A percentile compares a stretch with the other conserved stretches of the same genome.
These are phyloP conservation scores for Silene uniflora DNA, from an alignment of 148 eudicot species.

Conservation along the genomic window DNA sequence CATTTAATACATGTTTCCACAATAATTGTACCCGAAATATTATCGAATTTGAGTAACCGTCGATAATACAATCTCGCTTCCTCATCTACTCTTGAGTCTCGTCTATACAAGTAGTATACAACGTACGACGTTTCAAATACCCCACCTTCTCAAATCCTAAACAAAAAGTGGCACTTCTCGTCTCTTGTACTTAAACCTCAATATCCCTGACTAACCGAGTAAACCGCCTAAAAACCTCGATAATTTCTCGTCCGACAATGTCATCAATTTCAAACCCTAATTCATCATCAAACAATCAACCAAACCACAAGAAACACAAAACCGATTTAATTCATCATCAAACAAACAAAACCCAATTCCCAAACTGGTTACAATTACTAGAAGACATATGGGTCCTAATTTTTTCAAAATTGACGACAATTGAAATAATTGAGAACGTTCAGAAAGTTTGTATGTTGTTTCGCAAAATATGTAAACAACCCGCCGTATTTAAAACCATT, in stretches of 20 bases:
- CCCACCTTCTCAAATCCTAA: too few species aligned
- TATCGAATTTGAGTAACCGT: too few species aligned
- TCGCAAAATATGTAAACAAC: constrained; percentile 41
- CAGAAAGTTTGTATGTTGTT: constrained; percentile 26
- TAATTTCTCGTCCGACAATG: neutral
- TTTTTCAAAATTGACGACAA: constrained; percentile 12
- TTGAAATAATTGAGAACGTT: constrained; percentile 21
- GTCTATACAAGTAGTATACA: too few species aligned
- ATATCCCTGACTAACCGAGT: too few species aligned
- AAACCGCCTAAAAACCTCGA: too few species aligned
- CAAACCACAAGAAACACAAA: neutral
- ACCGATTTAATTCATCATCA: neutral
- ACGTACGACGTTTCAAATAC: too few species aligned
- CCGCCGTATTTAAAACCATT: constrained; percentile 45
- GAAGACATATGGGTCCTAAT: constrained; percentile 25
- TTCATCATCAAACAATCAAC: neutral
- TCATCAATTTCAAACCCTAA: neutral
- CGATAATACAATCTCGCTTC: too few species aligned
- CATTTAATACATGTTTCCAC: too few species aligned
- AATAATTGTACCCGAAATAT: too few species aligned
- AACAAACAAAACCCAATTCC: constrained; percentile 2
- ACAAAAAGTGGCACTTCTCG: too few species aligned
- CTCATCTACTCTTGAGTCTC: too few species aligned
- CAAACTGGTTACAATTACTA: constrained; percentile 24
- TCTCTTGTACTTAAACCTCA: too few species aligned